Conservation (phyloP, 2,329 filamentous ascomycete genomes). For the Fusarium irregulare region DNA sequence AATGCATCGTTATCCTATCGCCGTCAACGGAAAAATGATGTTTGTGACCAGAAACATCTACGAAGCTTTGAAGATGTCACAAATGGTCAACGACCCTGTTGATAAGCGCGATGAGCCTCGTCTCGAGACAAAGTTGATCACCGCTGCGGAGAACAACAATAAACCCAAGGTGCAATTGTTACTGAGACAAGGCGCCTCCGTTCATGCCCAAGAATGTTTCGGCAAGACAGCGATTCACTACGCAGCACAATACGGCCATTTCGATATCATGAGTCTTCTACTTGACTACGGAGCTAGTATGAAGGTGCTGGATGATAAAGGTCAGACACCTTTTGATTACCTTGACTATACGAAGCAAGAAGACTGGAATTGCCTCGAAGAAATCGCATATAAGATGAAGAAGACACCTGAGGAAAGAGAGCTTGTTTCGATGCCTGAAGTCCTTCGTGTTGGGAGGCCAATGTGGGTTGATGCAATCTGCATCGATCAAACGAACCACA, state of each 20-base stretch:
- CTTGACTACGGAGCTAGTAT: slow-evolving; percentile 10
- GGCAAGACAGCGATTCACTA: slow-evolving; percentile 5
- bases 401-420: background rate
- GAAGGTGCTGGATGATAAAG: background rate
- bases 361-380: background rate
- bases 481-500: background rate
- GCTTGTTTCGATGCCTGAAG: fast-evolving
- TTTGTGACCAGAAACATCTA: background rate
- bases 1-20: background rate
- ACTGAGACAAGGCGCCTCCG: background rate
- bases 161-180: background rate
- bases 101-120: background rate
- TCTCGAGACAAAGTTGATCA: background rate
- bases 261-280: background rate
- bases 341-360: background rate
- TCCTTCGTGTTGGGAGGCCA: background rate
- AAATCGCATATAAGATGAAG: background rate
- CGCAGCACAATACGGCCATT: background rate
- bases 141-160: background rate
- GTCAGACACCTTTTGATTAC: background rate
- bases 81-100: background rate
- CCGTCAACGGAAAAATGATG: slow-evolving; percentile 1
- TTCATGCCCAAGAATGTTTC: background rate
- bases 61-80: slow-evolving; percentile 4
- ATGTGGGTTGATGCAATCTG: slow-evolving; percentile 20